A percentile compares a stretch with the other conserved stretches of the same genome.
phyloP scores from a whole-genome alignment of 148 eudicot species.

The Amaranthus palmeri region DNA sequence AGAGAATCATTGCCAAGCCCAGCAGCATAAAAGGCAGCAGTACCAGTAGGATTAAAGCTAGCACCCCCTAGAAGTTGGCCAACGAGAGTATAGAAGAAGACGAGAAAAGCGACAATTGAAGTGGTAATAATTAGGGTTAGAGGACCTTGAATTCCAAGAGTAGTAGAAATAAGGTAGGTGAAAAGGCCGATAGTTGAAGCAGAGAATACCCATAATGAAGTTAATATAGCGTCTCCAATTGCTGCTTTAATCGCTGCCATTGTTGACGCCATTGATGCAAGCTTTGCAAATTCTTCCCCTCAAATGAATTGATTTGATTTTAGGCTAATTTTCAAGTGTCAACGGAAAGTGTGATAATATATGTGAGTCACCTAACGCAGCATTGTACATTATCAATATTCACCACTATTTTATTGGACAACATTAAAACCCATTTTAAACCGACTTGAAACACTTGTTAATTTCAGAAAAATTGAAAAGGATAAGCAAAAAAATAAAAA shows the following conservation, averaged over 20 bases:
- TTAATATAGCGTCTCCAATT: slow-evolving; percentile 46
- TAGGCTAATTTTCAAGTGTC: background rate
- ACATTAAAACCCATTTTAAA: no score
- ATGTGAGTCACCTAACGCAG: slow-evolving; percentile 9
- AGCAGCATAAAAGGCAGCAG: slow-evolving; percentile 37
- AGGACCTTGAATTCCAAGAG: slow-evolving; percentile 35
- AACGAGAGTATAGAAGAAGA: slow-evolving; percentile 20
- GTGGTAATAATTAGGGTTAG: slow-evolving; percentile 37
- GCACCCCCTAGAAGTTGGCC: slow-evolving; percentile 44
- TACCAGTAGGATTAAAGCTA: slow-evolving; percentile 43
- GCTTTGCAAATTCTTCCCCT: background rate
- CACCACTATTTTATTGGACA: no score
- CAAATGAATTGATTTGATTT: background rate
- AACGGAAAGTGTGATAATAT: background rate
- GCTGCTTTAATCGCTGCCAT: slow-evolving; percentile 42
- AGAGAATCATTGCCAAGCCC: slow-evolving; percentile 33
- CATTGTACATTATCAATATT: no score
- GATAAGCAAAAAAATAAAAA: no score
- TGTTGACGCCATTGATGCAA: slow-evolving; percentile 13
- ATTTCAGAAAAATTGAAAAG: no score
- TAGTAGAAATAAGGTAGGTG: slow-evolving; percentile 32
- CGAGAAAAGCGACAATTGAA: slow-evolving; percentile 23
- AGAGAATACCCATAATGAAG: slow-evolving; percentile 66
- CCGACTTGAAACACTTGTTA: no score
- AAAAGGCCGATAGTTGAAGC: slow-evolving; percentile 43